These are phyloP conservation scores for Nitzschia sp. DNA, from an alignment of 108 stramenopile genomes.

Conservation along the genomic window DNA sequence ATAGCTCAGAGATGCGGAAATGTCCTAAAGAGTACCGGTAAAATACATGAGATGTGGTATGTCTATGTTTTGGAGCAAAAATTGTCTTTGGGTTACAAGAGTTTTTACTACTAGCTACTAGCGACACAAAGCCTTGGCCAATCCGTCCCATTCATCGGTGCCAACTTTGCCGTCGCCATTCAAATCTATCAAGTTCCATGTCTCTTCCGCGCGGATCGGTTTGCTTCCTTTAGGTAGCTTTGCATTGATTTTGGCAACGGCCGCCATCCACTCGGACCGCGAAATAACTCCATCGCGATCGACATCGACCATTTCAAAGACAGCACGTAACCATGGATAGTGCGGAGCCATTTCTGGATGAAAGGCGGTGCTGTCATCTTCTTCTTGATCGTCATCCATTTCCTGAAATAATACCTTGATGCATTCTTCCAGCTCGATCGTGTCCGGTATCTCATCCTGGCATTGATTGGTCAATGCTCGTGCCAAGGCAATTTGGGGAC, in stretches of 20 bases:
- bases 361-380: neutral
- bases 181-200: too few relatives aligned
- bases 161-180: too few relatives aligned
- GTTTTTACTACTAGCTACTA: too few relatives aligned
- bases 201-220: too few relatives aligned
- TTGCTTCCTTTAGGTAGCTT: slow-evolving; percentile 18
- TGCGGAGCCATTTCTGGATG: too few relatives aligned
- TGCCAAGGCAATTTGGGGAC: slow-evolving; percentile 5
- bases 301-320: slow-evolving; percentile 24
- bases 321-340: slow-evolving; percentile 25
- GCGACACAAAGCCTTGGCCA: too few relatives aligned
- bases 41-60: too few relatives aligned
- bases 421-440: neutral
- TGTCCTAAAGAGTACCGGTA: too few relatives aligned
- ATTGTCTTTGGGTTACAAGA: too few relatives aligned
- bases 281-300: slow-evolving; percentile 7
- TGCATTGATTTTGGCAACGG: slow-evolving; percentile 7
- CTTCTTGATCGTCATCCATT: neutral
- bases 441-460: neutral
- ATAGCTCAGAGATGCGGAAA: too few relatives aligned
- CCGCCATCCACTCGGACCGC: slow-evolving; percentile 15
- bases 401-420: neutral
- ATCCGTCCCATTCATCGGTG: too few relatives aligned
- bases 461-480: slow-evolving; percentile 3
- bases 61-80: too few relatives aligned